These are phyloP conservation scores for Naganishia liquefaciens DNA, from an alignment of 1,284 basidiomycete genomes.

Conservation along the genomic window DNA sequence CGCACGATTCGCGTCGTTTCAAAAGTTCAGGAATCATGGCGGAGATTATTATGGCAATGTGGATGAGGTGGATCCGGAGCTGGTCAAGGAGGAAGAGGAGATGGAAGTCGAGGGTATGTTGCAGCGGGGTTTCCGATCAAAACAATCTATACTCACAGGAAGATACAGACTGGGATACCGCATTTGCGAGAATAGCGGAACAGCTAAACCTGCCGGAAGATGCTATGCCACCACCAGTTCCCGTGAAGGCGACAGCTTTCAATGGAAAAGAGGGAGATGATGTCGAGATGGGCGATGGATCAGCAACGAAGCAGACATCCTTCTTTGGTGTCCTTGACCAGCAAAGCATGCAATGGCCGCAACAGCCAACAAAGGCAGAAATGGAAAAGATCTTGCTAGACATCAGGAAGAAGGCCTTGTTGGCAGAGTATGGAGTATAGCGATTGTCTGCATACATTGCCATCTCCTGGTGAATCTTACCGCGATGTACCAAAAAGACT, in stretches of 20 bases:
- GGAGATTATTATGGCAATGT: conserved; percentile 88
- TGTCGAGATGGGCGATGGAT: conserved; percentile 33
- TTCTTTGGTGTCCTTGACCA: conserved; percentile 74
- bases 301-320: conserved; percentile 33
- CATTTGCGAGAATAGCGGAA: conserved; percentile 62
- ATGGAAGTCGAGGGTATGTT: conserved; percentile 72
- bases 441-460: background rate
- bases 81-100: conserved; percentile 71
- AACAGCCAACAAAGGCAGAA: conserved; percentile 71
- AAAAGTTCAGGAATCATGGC: conserved; percentile 84
- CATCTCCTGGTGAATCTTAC: background rate
- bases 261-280: conserved; percentile 32
- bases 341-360: conserved; percentile 71
- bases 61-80: conserved; percentile 73
- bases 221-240: conserved; percentile 34
- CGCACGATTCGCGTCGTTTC: conserved; percentile 69
- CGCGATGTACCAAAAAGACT: background rate
- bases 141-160: background rate
- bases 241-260: conserved; percentile 21
- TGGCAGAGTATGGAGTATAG: conserved; percentile 70
- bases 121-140: no score
- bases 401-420: conserved; percentile 75
- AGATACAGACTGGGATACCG: conserved; percentile 67
- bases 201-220: conserved; percentile 58
- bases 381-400: conserved; percentile 76